Conservation (phyloP, 2,329 filamentous ascomycete genomes). For the Fusarium piperis region DNA sequence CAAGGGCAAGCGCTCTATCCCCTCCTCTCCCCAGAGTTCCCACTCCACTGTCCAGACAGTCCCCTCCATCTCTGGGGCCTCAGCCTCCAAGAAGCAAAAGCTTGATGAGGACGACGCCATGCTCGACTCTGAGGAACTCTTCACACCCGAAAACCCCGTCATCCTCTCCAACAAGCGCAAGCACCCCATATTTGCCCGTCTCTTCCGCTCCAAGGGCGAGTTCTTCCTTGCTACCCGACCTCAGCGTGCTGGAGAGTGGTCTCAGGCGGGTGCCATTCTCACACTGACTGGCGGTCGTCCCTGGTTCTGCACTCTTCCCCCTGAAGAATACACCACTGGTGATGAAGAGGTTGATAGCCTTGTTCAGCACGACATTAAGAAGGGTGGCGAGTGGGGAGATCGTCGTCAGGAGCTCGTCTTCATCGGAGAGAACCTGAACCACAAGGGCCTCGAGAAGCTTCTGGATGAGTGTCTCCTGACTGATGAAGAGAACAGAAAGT, state of each 20-base stretch:
- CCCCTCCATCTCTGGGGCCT: slow-evolving; percentile 27
- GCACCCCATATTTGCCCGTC: slow-evolving; percentile 60
- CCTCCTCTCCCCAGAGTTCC: slow-evolving; percentile 37
- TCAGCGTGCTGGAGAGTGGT: slow-evolving; percentile 66
- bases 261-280: slow-evolving; percentile 71
- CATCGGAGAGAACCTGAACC: slow-evolving; percentile 73
- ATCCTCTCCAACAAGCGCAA: slow-evolving; percentile 67
- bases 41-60: slow-evolving; percentile 37
- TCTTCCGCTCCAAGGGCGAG: slow-evolving; percentile 72
- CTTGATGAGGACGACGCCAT: slow-evolving; percentile 28
- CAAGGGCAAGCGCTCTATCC: slow-evolving; percentile 21
- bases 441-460: slow-evolving; percentile 57
- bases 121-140: slow-evolving; percentile 39
- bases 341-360: slow-evolving; percentile 59
- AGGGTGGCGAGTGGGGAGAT: slow-evolving; percentile 73
- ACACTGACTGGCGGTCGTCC: slow-evolving; percentile 64
- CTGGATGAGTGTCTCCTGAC: slow-evolving; percentile 70
- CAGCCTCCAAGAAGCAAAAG: slow-evolving; percentile 21
- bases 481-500: slow-evolving; percentile 65
- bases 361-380: slow-evolving; percentile 59
- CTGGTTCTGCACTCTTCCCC: slow-evolving; percentile 69
- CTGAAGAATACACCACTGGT: slow-evolving; percentile 60
- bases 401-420: slow-evolving; percentile 78
- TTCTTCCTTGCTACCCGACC: slow-evolving; percentile 69
- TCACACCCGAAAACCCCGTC: slow-evolving; percentile 50